phyloP scores from a whole-genome alignment of 257 asterid species.

The Cruciata laevipes region DNA sequence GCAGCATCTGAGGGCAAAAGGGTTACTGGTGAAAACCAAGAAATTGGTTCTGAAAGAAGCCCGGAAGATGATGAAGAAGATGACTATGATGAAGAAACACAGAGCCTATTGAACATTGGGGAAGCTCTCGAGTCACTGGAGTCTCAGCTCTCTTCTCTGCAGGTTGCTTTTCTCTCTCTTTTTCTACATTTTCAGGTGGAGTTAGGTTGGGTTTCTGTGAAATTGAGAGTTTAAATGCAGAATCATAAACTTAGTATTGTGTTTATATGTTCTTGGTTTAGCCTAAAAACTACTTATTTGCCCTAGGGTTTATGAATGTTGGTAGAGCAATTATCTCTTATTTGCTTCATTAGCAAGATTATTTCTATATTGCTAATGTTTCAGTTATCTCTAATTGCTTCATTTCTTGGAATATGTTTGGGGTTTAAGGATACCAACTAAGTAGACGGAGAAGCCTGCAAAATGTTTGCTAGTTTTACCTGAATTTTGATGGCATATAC shows the following conservation, averaged over 20 bases:
- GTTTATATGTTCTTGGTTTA: neutral
- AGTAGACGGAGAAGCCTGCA: neutral
- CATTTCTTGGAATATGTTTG: neutral
- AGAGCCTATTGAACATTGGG: slow-evolving; percentile 53
- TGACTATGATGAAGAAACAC: slow-evolving; percentile 33
- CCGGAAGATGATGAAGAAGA: slow-evolving; percentile 11
- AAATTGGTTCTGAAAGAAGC: slow-evolving; percentile 9
- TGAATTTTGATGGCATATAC: neutral
- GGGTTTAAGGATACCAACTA: neutral
- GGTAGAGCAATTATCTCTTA: neutral
- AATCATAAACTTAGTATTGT: neutral
- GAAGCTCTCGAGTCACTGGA: slow-evolving; percentile 87
- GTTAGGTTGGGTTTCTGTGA: slow-evolving; percentile 3
- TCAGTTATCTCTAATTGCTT: neutral
- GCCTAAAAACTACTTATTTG: neutral
- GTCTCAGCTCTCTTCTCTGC: slow-evolving; percentile 67
- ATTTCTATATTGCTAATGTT: neutral
- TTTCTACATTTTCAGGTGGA: neutral
- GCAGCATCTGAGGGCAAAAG: slow-evolving; percentile 12
- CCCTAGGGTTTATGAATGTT: slow-evolving; percentile 14
- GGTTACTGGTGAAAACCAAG: slow-evolving; percentile 11
- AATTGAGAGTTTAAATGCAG: neutral
- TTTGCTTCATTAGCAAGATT: neutral
- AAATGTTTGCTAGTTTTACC: neutral
- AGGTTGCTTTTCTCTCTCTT: slow-evolving; percentile 21